Evolutionary conservation across 2,329 filamentous ascomycete genomes (phyloP).

Genomic region (Cladosporium sp.): DNA sequence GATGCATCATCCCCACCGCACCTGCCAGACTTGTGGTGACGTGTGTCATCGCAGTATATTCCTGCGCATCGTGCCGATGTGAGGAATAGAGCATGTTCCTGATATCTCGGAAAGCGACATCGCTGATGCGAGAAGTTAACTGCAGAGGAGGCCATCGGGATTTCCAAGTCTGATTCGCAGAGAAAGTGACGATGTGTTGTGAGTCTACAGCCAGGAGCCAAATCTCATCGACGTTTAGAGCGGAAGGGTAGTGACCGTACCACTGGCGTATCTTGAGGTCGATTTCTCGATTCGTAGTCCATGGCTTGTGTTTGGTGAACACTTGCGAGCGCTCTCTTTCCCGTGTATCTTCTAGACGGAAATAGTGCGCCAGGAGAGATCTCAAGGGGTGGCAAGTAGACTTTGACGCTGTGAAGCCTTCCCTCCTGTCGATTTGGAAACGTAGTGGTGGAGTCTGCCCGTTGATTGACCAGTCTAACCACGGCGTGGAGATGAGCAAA

Average conservation of each 20-base stretch:
- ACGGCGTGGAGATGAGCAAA: slow-evolving; percentile 39
- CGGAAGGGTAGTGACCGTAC: slow-evolving; percentile 40
- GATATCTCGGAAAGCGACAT: slow-evolving; percentile 40
- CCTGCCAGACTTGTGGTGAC: slow-evolving; percentile 36
- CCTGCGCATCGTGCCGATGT: slow-evolving; percentile 23
- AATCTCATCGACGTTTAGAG: slow-evolving; percentile 41
- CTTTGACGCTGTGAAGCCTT: slow-evolving; percentile 37
- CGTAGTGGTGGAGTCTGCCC: slow-evolving; percentile 35
- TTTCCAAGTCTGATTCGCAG: slow-evolving; percentile 43
- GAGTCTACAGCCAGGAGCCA: slow-evolving; percentile 40
- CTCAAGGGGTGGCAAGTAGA: slow-evolving; percentile 37
- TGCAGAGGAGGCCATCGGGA: slow-evolving; percentile 40
- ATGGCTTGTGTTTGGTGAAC: slow-evolving; percentile 40
- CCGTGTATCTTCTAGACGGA: slow-evolving; percentile 39
- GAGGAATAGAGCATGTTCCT: slow-evolving; percentile 36
- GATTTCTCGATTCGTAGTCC: slow-evolving; percentile 38
- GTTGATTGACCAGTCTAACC: slow-evolving; percentile 40
- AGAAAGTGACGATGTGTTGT: slow-evolving; percentile 40
- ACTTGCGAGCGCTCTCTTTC: slow-evolving; percentile 40
- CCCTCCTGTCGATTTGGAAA: slow-evolving; percentile 40
- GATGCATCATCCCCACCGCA: slow-evolving; percentile 40
- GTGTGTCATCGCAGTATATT: slow-evolving; percentile 38
- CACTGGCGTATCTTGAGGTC: slow-evolving; percentile 41
- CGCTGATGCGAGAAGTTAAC: slow-evolving; percentile 36
- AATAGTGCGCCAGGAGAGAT: slow-evolving; percentile 41